A percentile compares a stretch with the other conserved stretches of the same genome.
These are phyloP conservation scores for Trichomonas tenax DNA, from an alignment of 208 protist species.

Conservation along the genomic window DNA sequence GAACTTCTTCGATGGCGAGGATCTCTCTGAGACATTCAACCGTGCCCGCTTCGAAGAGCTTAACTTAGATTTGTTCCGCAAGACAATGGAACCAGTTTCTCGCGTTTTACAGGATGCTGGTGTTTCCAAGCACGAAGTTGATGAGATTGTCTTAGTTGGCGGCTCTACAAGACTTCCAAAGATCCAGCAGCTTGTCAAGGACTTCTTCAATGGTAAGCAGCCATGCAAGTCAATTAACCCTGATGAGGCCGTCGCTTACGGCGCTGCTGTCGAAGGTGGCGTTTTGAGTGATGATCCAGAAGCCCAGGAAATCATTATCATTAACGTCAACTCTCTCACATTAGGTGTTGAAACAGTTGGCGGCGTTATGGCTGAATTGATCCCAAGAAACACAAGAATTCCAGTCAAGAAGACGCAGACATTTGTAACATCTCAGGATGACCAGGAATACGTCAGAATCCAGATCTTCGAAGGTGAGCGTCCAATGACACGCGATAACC, in stretches of 20 bases:
- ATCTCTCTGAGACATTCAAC: slow-evolving; percentile 78
- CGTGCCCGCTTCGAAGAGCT: slow-evolving; percentile 90
- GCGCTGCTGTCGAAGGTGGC: slow-evolving; percentile 86
- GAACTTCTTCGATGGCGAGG: slow-evolving; percentile 73
- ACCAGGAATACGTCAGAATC: slow-evolving; percentile 90
- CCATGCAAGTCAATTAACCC: too few relatives aligned
- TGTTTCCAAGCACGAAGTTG: slow-evolving; percentile 58
- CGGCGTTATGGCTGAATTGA: slow-evolving; percentile 75
- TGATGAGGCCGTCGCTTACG: slow-evolving; percentile 90
- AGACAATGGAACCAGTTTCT: slow-evolving; percentile 74
- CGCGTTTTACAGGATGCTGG: slow-evolving; percentile 74
- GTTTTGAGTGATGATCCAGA: slow-evolving; percentile 57
- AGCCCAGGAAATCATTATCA: slow-evolving; percentile 50
- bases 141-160: slow-evolving; percentile 75
- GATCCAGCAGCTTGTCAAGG: slow-evolving; percentile 75
- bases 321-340: too few relatives aligned
- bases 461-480: slow-evolving; percentile 97
- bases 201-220: slow-evolving; percentile 83
- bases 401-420: too few relatives aligned
- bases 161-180: slow-evolving; percentile 83
- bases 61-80: slow-evolving; percentile 82
- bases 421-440: slow-evolving; percentile 82
- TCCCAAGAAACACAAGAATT: slow-evolving; percentile 56
- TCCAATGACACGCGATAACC: slow-evolving; percentile 69
- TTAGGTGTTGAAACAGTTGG: slow-evolving; percentile 47